Conservation (phyloP, 331 rosid species). For the Telfairia occidentalis region DNA sequence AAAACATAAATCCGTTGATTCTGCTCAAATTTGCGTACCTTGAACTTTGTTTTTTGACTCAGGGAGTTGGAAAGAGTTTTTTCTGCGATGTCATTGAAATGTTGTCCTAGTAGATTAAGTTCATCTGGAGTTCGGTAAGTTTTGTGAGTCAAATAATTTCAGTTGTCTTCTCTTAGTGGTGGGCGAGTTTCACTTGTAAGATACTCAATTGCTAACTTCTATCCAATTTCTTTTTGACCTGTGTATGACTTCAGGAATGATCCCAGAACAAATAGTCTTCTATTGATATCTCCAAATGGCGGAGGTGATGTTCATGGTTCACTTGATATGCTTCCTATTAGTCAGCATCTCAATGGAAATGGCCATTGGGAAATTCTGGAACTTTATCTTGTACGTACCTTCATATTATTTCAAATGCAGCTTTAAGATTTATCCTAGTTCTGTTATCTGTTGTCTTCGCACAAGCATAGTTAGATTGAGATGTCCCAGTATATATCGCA, state of each 20-base stretch:
- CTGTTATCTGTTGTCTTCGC: not conserved
- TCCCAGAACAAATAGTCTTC: conserved; percentile 42
- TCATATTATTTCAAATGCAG: conserved; percentile 6
- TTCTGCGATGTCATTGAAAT: conserved; percentile 59
- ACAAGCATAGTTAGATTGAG: not conserved
- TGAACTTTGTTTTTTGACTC: conserved; percentile 21
- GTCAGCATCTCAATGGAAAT: conserved; percentile 38
- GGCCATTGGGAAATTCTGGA: conserved; percentile 69
- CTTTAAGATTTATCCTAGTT: not conserved
- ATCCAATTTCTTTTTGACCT: not conserved
- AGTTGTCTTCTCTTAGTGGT: not conserved
- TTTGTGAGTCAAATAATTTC: conserved; percentile 2
- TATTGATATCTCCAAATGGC: conserved; percentile 49
- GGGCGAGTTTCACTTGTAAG: not conserved
- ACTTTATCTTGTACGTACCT: conserved; percentile 64
- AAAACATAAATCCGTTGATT: not conserved
- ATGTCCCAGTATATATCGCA: not conserved
- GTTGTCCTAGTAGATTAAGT: conserved; percentile 57
- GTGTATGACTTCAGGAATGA: conserved; percentile 28
- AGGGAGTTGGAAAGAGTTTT: conserved; percentile 84
- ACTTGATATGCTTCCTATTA: conserved; percentile 33
- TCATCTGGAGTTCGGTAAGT: conserved; percentile 54
- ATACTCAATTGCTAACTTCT: not conserved
- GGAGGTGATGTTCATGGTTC: conserved; percentile 52
- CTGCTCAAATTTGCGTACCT: not conserved